Base-by-base conservation (phyloP, 1,139 yeast genomes). In the Scheffersomyces titani region DNA sequence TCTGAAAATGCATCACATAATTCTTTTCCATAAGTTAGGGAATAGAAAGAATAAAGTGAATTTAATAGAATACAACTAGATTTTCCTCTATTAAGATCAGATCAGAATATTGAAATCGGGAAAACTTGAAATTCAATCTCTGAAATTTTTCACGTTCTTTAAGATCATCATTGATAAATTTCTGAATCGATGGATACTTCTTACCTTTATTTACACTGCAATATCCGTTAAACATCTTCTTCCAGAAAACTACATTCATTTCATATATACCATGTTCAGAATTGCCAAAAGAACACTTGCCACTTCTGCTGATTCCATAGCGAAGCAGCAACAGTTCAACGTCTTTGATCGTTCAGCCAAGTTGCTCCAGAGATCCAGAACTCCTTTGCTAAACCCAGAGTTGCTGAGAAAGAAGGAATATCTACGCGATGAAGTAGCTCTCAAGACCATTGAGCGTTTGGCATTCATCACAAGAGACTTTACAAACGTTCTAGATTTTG, bases 331-430 rank as follows among this genome's bases (percentile, higher is more conserved):
- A 49, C 81, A 76, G 57, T 76, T 73, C 63, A 76, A 87, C 64
- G 94, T 91, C 21, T 91, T 91, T 70, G 90, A 90, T 69, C 73
- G 94, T 49, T 65, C 73, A 3, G 79, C 85, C 52, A 91, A 91
- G 67, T 70, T 78, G 11, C 59, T 80, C 18, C 97, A 91, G 63
- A 72, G 92, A 54, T 76, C 84, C 36, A 66, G 87, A 53, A 84
- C 88, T 1, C 71, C 81, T 0, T 82, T 81, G 0, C 56, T 65
- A 2, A 72, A 81, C 56, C 77, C 80, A 0, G 76, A 74, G 13
- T 67, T 70, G 49, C 84, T 90, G 19, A 73, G 86, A 30, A 78
- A 83, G 62, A 90, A 84, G n/a, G 96, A 91, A 61, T 91, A 90
- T 67, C 72, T 91, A 47, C 78, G 92, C 53, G 88, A 89, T 66